phyloP scores from a whole-genome alignment of 768 basidiomycete species.

The Mycena indigotica region DNA sequence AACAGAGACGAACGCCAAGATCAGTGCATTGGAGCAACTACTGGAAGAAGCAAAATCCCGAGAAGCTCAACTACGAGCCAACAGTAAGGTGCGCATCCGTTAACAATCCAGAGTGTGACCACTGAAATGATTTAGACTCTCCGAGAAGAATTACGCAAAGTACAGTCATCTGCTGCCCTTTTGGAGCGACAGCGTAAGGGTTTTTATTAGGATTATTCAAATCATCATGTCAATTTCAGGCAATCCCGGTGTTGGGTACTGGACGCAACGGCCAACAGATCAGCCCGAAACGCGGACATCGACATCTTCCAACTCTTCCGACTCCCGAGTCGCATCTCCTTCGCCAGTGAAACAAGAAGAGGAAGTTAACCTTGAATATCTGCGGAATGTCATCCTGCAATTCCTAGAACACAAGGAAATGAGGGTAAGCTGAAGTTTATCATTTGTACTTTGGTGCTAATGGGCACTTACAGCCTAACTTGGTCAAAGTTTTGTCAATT shows the following conservation, averaged over 20 bases:
- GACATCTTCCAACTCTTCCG: slow-evolving; percentile 36
- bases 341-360: slow-evolving; percentile 64
- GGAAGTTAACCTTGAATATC: slow-evolving; percentile 93
- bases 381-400: slow-evolving; percentile 94
- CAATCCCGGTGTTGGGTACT: slow-evolving; percentile 93
- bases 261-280: slow-evolving; percentile 57
- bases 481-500: slow-evolving; percentile 88
- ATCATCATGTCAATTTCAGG: slow-evolving; percentile 30
- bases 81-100: slow-evolving; percentile 67
- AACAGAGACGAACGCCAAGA: slow-evolving; percentile 50
- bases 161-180: slow-evolving; percentile 89
- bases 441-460: not conserved
- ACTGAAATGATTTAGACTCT: slow-evolving; percentile 59
- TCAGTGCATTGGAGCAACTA: slow-evolving; percentile 59
- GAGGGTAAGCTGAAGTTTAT: slow-evolving; percentile 63
- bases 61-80: slow-evolving; percentile 68
- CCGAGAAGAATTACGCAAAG: slow-evolving; percentile 92
- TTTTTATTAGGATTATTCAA: not conserved
- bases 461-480: slow-evolving; percentile 62
- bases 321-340: slow-evolving; percentile 41
- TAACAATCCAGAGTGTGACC: slow-evolving; percentile 5
- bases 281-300: slow-evolving; percentile 46
- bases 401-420: slow-evolving; percentile 99
- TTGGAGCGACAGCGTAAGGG: slow-evolving; percentile 70
- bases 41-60: slow-evolving; percentile 73